Conservation (phyloP, 306 rosid genomes). For the Trifolium fragiferum region DNA sequence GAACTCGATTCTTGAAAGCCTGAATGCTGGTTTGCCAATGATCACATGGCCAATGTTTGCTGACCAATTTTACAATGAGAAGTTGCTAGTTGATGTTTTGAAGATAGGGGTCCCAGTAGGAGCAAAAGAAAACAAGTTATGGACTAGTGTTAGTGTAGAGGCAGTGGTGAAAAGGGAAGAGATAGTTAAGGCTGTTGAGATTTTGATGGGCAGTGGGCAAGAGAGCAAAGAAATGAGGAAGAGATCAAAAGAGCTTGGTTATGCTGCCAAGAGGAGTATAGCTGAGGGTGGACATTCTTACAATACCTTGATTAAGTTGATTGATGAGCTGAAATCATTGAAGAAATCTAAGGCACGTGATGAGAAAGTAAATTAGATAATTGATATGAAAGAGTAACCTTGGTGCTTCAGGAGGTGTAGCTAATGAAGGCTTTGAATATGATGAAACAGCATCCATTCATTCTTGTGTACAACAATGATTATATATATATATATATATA, state of each 20-base stretch:
- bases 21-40: conserved; percentile 46
- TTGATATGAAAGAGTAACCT: background rate
- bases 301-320: conserved; percentile 32
- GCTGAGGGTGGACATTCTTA: conserved; percentile 41
- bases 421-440: background rate
- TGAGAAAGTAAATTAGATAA: background rate
- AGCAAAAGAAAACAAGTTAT: conserved; percentile 35
- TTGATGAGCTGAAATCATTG: conserved; percentile 42
- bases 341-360: conserved; percentile 31
- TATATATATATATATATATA: too few species aligned
- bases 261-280: conserved; percentile 38
- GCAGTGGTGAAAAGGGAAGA: conserved; percentile 37
- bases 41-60: conserved; percentile 43
- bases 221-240: conserved; percentile 38
- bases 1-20: conserved; percentile 45
- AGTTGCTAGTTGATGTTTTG: conserved; percentile 33
- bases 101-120: conserved; percentile 42
- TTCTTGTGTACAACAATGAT: background rate
- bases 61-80: conserved; percentile 48
- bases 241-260: conserved; percentile 30
- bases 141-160: background rate
- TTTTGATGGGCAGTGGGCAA: conserved; percentile 41
- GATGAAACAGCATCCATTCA: conserved; percentile 12
- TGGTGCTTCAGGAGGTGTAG: conserved; percentile 3
- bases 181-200: conserved; percentile 19